Evolutionary conservation across 2,329 filamentous ascomycete species (phyloP).

Genomic region (Xylaria multiplex): DNA sequence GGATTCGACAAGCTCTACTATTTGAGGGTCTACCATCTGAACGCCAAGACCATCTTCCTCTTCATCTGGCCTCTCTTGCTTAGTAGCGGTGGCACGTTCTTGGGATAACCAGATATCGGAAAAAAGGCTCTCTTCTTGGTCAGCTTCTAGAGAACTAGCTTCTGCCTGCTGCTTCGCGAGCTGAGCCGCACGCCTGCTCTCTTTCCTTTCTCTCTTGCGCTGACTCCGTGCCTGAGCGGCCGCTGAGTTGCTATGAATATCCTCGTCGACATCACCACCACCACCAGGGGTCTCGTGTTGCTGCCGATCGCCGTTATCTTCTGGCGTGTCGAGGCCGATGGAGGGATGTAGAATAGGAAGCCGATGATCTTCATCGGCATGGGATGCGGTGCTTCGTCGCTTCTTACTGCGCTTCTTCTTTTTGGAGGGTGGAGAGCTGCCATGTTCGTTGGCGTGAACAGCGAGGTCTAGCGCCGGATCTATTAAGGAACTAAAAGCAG

Average conservation of each 20-base stretch:
- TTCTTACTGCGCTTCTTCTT: constrained; percentile 52
- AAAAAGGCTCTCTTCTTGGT: constrained; percentile 28
- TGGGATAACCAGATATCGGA: constrained; percentile 30
- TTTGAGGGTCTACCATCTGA: background rate
- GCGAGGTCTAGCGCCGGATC: constrained; percentile 12
- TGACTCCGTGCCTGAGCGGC: constrained; percentile 12
- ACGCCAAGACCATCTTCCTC: constrained; percentile 17
- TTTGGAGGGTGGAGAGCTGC: constrained; percentile 28
- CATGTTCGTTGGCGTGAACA: background rate
- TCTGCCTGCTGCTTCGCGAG: constrained; percentile 28
- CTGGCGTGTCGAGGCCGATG: constrained; percentile 8
- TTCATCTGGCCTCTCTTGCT: constrained; percentile 23
- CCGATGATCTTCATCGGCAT: constrained; percentile 12
- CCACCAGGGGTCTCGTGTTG: background rate
- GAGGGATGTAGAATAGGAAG: constrained; percentile 15
- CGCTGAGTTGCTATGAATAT: background rate
- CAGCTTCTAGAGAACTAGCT: background rate
- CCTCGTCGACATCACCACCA: background rate
- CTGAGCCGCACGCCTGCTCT: constrained; percentile 33
- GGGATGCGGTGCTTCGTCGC: constrained; percentile 35
- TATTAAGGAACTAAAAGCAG: constrained; percentile 5
- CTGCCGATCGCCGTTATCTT: constrained; percentile 10
- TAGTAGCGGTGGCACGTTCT: constrained; percentile 13
- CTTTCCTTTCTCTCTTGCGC: constrained; percentile 33
- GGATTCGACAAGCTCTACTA: constrained; percentile 1